Conservation (phyloP, 108 stramenopile genomes). For the Conticribra weissflogii region DNA sequence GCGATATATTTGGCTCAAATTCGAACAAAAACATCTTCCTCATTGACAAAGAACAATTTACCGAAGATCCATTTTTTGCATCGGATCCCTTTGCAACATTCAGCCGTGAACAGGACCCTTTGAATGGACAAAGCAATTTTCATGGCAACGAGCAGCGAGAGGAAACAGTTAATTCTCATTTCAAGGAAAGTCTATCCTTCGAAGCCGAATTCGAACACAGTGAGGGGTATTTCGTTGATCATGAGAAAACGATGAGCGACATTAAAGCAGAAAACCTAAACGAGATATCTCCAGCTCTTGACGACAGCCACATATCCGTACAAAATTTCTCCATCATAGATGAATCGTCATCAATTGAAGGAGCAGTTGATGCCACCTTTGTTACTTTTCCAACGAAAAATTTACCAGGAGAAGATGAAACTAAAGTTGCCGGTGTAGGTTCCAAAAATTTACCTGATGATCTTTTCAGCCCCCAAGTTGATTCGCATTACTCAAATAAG, state of each 20-base stretch:
- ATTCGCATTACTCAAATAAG: neutral
- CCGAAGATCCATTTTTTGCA: constrained; percentile 21
- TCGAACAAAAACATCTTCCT: constrained; percentile 1
- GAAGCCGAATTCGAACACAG: neutral
- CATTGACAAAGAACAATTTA: neutral
- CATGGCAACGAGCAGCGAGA: neutral
- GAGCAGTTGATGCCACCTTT: neutral
- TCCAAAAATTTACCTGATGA: too few species aligned
- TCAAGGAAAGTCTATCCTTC: neutral
- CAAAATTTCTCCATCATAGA: neutral
- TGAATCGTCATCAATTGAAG: neutral
- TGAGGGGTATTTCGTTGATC: neutral
- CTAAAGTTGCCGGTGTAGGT: too few species aligned
- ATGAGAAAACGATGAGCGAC: too few species aligned
- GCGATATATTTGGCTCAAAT: constrained; percentile 1
- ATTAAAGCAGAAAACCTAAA: too few species aligned
- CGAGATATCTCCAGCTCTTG: neutral
- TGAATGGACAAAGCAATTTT: neutral
- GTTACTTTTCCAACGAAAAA: neutral
- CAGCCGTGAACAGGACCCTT: too few species aligned
- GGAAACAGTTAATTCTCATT: neutral
- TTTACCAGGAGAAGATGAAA: neutral
- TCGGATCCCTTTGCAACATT: constrained; percentile 43
- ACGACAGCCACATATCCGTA: neutral
- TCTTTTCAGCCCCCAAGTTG: too few species aligned